Evolutionary conservation across 78 protist genomes (phyloP).

Genomic region (Speleostelium caveatum): DNA sequence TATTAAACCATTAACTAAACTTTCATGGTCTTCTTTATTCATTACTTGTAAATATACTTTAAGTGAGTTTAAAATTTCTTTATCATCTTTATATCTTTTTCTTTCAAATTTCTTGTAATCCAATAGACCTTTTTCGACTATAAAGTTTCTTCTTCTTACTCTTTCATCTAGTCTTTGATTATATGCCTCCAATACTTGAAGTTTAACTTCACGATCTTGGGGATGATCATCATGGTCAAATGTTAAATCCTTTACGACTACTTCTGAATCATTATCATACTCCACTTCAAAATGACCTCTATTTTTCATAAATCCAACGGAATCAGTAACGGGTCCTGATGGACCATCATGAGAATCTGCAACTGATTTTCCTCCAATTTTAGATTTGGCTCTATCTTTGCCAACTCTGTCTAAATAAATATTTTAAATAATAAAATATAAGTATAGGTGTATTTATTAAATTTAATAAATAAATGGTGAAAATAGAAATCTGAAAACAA

Average conservation of each 20-base stretch:
- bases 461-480: background rate
- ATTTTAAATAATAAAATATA: background rate
- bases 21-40: slow-evolving; percentile 63
- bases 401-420: background rate
- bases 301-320: slow-evolving; percentile 72
- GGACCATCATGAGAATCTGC: slow-evolving; percentile 33
- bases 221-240: slow-evolving; percentile 58
- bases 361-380: background rate
- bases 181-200: slow-evolving; percentile 40
- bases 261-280: slow-evolving; percentile 79
- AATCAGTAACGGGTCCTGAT: slow-evolving; percentile 57
- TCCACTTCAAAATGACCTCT: slow-evolving; percentile 74
- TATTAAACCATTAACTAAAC: slow-evolving; percentile 56
- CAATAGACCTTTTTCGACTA: slow-evolving; percentile 62
- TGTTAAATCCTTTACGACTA: slow-evolving; percentile 49
- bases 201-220: slow-evolving; percentile 56
- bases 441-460: background rate
- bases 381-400: background rate
- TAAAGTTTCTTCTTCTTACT: slow-evolving; percentile 56
- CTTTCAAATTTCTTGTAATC: slow-evolving; percentile 71
- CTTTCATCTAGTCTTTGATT: slow-evolving; percentile 63
- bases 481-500: background rate
- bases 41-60: slow-evolving; percentile 35
- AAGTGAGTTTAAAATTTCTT: slow-evolving; percentile 35
- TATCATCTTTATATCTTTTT: slow-evolving; percentile 53